Base-by-base conservation (phyloP, 257 asterid genomes). In the Paulownia fortunei region DNA sequence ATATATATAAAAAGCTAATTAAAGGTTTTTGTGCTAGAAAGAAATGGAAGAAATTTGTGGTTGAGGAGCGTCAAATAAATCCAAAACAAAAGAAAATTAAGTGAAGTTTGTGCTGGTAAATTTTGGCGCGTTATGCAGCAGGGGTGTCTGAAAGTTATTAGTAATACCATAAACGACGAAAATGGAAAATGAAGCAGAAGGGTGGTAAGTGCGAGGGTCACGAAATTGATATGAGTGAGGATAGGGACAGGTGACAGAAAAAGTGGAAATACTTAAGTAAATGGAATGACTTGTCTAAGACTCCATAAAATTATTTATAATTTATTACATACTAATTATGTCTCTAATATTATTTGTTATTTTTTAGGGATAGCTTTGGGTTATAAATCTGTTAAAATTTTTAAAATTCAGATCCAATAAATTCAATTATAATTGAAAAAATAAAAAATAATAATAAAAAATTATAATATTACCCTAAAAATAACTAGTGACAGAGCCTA, bases 201-300 rank as follows among this genome's bases (percentile, higher is more conserved):
- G 47, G 46, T 21, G 85, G 89, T 80, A 78, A 85, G 89, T 85
- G 82, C 30, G 79, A 75, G 80, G 51, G 87, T 89, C 93, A 89
- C 93, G 87, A 80, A 80, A 55, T 68, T 79, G 74, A 75, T 72
- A 74, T 87, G 88, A 84, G 82, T 55, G 68, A 11, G 18, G 90
- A 80, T 52, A 51, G 69, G 23, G 88, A 84, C 82, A 32, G 84
- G 62, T 34, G 83, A 65, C 74, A 75, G 80, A 47, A 78, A 81
- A 44, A 51, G 23, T 51, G 47, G 5, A 62, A 67, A 51, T 66
- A 18, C 61, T 24, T 13, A 11, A 37, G 49, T 2, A 26, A 39
- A 51, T 61, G 18, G 26, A 58, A 44, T 46, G 56, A 67, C 76
- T 24, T 56, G 41, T 80, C 37, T 52, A 4, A 21, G 21, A 52